Evolutionary conservation across 176 grass and related monocot genomes (phyloP), one percentile per base, ranked within the genome.

Genomic region (Aegilops sharonensis): DNA sequence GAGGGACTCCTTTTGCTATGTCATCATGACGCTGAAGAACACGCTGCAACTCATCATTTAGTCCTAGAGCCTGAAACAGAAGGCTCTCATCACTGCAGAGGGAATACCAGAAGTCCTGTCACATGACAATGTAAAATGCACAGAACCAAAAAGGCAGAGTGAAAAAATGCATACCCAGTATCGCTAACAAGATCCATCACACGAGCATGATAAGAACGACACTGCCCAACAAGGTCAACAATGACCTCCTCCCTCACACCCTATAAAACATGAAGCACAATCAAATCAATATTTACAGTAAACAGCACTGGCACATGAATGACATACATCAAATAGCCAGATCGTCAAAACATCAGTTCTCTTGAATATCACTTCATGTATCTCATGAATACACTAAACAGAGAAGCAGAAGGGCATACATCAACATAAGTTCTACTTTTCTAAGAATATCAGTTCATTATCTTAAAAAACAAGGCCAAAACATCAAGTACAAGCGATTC

Each of bases 41-140:
- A 89, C 85, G 90, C 80, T 94, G 94, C 54, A 99, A 61, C 76
- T 99, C 94, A 63, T 99, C 97, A 90, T 99, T 99, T 64, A 99
- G 75, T 32, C 94, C 88, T 62, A 99, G 78, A 85, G 90, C 94
- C 78, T 94, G 94, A 90, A 89, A 91, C 62, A 99, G 65, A 91
- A 94, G 94, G 25, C 92, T 86, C 79, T 99, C 97, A 6, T 99
- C 97, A 62, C 97, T 99, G 88, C 71, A 94, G 77, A 89, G 9
- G 84, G 39, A 86, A 81, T 15, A 83, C n/a, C 63, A 45, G 62
- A 65, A 25, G 25, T 78, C 18, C 5, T 52, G 65, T 81, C 66
- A 72, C 42, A 88, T 24, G 10, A 78, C 29, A 75, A 29, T 73
- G 14, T 45, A 79, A 83, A 74, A 80, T 66, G 52, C 10, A 64